These are phyloP conservation scores for Withania somnifera DNA, from an alignment of 305 asterid species.

Conservation along the genomic window DNA sequence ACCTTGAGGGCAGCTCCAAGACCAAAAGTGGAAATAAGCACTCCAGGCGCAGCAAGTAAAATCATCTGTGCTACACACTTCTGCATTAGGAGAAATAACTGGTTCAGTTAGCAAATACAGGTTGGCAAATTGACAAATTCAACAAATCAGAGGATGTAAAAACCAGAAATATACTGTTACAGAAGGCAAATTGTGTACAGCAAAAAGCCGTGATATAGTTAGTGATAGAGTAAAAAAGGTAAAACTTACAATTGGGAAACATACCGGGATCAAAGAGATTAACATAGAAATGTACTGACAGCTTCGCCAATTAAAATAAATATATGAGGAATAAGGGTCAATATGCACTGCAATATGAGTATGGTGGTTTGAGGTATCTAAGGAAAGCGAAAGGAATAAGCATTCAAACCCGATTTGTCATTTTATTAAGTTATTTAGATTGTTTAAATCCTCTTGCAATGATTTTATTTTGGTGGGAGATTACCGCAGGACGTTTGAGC, in stretches of 20 bases:
- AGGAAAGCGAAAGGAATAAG: background rate
- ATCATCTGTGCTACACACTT: slow-evolving; percentile 79
- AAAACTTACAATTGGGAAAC: background rate
- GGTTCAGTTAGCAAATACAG: background rate
- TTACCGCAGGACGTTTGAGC: background rate
- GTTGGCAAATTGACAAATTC: background rate
- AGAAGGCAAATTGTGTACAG: background rate
- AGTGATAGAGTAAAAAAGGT: background rate
- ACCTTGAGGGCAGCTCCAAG: slow-evolving; percentile 90
- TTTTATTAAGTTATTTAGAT: no score
- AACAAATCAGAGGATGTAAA: background rate
- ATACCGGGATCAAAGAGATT: background rate
- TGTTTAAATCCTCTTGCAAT: background rate
- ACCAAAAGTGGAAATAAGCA: slow-evolving; percentile 76
- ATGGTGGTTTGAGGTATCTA: background rate
- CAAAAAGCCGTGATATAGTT: background rate
- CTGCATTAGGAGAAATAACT: slow-evolving; percentile 28
- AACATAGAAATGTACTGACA: background rate
- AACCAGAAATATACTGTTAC: background rate
- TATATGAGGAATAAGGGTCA: background rate
- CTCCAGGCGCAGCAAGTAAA: slow-evolving; percentile 97
- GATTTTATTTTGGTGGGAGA: background rate
- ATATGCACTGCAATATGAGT: background rate
- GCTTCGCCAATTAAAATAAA: background rate
- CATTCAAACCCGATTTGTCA: background rate